Evolutionary conservation across 2,329 filamentous ascomycete species (phyloP).

Genomic region (Fusarium sp.): DNA sequence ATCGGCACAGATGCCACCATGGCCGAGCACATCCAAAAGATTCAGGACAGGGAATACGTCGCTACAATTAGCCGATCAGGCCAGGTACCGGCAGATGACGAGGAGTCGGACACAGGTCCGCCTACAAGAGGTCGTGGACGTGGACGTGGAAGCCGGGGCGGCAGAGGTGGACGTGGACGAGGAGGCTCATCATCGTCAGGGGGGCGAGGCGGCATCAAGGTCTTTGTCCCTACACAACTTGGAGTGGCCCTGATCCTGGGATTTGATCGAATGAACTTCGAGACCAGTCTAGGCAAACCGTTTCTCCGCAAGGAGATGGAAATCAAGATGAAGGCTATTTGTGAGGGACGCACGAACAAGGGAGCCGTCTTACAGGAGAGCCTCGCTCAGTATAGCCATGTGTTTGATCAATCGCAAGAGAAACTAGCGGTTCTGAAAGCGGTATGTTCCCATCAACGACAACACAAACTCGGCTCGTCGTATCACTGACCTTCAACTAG

Average conservation of each 20-base stretch:
- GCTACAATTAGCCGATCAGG: constrained; percentile 69
- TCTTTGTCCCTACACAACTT: constrained; percentile 93
- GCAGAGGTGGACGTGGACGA: constrained; percentile 53
- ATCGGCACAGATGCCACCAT: constrained; percentile 99
- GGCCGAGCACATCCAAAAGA: constrained; percentile 98
- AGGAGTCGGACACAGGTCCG: constrained; percentile 56
- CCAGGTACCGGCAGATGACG: constrained; percentile 55
- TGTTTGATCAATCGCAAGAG: constrained; percentile 86
- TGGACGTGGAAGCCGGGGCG: constrained; percentile 62
- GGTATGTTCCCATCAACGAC: constrained; percentile 61
- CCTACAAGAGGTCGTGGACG: constrained; percentile 64
- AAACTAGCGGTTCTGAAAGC: constrained; percentile 77
- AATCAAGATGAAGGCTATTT: constrained; percentile 95
- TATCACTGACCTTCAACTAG: constrained; percentile 47
- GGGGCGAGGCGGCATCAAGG: constrained; percentile 72
- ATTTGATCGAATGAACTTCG: constrained; percentile 94
- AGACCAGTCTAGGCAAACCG: constrained; percentile 93
- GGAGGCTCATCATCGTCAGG: constrained; percentile 61
- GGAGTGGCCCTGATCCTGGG: constrained; percentile 94
- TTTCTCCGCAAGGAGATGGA: constrained; percentile 99
- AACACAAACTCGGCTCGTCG: constrained; percentile 5
- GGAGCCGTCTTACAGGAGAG: constrained; percentile 85
- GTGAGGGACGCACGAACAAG: constrained; percentile 84
- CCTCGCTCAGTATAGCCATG: constrained; percentile 86
- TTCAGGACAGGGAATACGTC: constrained; percentile 91